phyloP scores from a whole-genome alignment of 78 protist species.

The Protostelium mycophagum region DNA sequence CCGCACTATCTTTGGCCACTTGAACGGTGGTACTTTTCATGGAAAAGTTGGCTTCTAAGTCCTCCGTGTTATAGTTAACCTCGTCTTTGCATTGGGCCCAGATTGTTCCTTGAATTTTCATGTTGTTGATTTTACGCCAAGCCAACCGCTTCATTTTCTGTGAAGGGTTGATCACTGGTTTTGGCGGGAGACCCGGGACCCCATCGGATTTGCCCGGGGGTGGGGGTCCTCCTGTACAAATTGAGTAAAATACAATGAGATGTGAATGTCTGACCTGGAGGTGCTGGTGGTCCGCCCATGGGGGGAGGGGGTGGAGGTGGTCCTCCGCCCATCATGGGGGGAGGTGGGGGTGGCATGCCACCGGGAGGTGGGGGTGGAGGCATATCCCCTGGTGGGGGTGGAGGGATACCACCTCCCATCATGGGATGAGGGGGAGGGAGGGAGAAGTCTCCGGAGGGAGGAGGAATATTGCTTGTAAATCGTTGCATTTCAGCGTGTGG shows the following conservation, averaged over 20 bases:
- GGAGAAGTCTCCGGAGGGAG: not conserved
- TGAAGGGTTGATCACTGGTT: conserved; percentile 38
- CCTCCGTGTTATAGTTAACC: not conserved
- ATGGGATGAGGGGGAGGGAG: conserved; percentile 24
- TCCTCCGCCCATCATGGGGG: conserved; percentile 34
- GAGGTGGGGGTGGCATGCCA: conserved; percentile 24
- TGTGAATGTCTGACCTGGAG: too few relatives aligned
- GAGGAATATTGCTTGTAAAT: not conserved
- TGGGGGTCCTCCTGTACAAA: not conserved
- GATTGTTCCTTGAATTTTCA: not conserved
- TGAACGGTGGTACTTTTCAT: not conserved
- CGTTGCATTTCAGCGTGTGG: not conserved
- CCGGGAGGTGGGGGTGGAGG: conserved; percentile 31
- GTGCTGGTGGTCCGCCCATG: conserved; percentile 16
- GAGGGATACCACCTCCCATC: conserved; percentile 1
- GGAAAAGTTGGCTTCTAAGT: not conserved
- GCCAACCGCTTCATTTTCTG: conserved; percentile 52
- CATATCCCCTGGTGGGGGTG: conserved; percentile 28
- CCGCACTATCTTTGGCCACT: not conserved
- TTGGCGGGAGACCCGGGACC: conserved; percentile 48
- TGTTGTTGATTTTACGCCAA: conserved; percentile 14
- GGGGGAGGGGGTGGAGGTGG: conserved; percentile 37
- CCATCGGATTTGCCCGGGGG: conserved; percentile 13
- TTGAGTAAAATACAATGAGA: not conserved
- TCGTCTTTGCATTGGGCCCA: not conserved